Conservation (phyloP, 2,329 filamentous ascomycete species). For the Dothistroma septosporum region DNA sequence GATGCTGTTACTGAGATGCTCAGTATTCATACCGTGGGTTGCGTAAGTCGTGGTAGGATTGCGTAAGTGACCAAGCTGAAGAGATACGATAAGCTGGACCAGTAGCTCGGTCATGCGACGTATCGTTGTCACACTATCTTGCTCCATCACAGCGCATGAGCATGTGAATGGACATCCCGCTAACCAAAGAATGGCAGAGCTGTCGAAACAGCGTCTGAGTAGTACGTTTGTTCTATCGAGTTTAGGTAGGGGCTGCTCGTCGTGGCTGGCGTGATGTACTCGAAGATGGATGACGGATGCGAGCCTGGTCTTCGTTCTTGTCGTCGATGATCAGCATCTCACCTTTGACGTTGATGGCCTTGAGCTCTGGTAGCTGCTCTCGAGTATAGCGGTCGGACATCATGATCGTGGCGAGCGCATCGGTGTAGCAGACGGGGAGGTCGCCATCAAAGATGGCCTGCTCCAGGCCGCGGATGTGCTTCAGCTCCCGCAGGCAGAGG, state of each 20-base stretch:
- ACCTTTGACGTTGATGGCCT: conserved; percentile 7
- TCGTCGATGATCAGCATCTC: conserved; percentile 11
- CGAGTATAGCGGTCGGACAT: conserved; percentile 3
- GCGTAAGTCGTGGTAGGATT: not conserved
- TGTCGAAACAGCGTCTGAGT: not conserved
- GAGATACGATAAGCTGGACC: not conserved
- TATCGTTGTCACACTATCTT: not conserved
- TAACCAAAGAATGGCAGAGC: not conserved
- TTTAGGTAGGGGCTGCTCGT: not conserved
- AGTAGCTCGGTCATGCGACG: not conserved
- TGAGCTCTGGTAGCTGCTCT: conserved; percentile 13
- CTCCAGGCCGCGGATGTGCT: conserved; percentile 22
- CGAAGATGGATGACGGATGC: not conserved
- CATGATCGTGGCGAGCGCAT: conserved; percentile 21
- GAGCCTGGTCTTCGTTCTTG: conserved; percentile 2
- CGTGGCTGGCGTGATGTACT: not conserved
- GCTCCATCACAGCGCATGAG: not conserved
- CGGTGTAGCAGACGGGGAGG: conserved; percentile 24
- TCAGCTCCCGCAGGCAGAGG: conserved; percentile 18
- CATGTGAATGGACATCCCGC: not conserved
- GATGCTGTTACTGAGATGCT: not conserved
- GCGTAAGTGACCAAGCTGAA: not conserved
- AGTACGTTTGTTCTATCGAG: not conserved
- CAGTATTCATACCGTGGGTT: not conserved
- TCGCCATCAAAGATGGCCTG: conserved; percentile 26